Conservation (phyloP, 495 filamentous ascomycete species). For the Aspergillus baeticus region DNA sequence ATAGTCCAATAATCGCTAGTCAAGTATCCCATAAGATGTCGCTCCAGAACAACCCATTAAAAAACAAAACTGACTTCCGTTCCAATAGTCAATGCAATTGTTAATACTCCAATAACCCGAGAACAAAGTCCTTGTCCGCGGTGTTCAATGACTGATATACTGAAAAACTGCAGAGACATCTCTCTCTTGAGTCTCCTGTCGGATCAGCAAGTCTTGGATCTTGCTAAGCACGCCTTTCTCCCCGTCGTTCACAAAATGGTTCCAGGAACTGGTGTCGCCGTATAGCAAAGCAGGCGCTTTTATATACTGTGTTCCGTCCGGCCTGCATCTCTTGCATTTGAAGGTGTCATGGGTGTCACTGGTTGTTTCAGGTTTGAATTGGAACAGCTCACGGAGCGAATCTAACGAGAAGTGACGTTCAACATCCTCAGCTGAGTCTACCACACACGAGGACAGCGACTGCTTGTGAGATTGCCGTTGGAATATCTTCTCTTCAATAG, state of each 20-base stretch:
- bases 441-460: conserved; percentile 93
- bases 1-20: conserved; percentile 10
- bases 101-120: conserved; percentile 2
- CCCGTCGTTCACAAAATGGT: conserved; percentile 85
- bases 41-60: not conserved
- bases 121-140: not conserved
- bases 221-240: conserved; percentile 63
- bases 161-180: conserved; percentile 95
- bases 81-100: conserved; percentile 5
- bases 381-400: conserved; percentile 85
- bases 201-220: conserved; percentile 89
- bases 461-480: conserved; percentile 98
- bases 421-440: conserved; percentile 94
- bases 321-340: conserved; percentile 94
- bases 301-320: conserved; percentile 79
- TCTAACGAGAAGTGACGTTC: conserved; percentile 94
- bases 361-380: conserved; percentile 77
- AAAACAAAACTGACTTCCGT: not conserved
- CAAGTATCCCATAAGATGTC: not conserved
- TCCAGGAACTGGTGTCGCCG: conserved; percentile 98
- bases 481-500: conserved; percentile 99
- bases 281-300: conserved; percentile 95
- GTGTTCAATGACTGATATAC: conserved; percentile 86
- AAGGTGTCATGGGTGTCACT: conserved; percentile 99
- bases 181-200: conserved; percentile 76